Percentiles rank a stretch among this genome's conserved stretches.
These are phyloP conservation scores for Trametes elegans DNA, from an alignment of 768 basidiomycete genomes.

Conservation along the genomic window DNA sequence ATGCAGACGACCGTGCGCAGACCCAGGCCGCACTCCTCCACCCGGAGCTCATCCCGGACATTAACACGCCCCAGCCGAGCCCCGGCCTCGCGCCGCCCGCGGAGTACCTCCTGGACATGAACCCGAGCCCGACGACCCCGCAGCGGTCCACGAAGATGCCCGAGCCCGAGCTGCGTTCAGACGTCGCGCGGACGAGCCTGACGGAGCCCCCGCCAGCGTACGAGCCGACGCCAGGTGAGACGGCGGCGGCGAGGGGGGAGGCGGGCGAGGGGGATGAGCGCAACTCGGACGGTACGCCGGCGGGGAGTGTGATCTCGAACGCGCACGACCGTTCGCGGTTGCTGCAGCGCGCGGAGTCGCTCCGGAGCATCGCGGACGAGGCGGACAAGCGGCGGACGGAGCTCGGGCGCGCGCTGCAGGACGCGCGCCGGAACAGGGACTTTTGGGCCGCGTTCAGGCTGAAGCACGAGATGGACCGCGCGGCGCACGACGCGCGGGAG, in stretches of 20 bases:
- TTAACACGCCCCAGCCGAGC: conserved; percentile 15
- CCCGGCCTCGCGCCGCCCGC: conserved; percentile 17
- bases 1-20: conserved; percentile 7
- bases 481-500: conserved; percentile 27
- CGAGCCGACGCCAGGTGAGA: conserved; percentile 11
- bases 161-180: conserved; percentile 17
- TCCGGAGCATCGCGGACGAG: conserved; percentile 28
- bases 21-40: conserved; percentile 14
- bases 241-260: neutral
- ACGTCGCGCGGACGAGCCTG: conserved; percentile 11
- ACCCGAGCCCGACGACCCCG: conserved; percentile 4
- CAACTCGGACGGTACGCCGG: conserved; percentile 6
- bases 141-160: conserved; percentile 21
- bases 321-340: conserved; percentile 17
- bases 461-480: conserved; percentile 31
- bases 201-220: conserved; percentile 4
- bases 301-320: conserved; percentile 28
- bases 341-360: conserved; percentile 27
- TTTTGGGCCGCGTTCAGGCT: conserved; percentile 27
- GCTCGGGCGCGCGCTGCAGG: conserved; percentile 23
- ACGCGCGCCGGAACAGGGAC: conserved; percentile 26
- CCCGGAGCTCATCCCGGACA: conserved; percentile 15
- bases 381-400: conserved; percentile 27
- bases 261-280: neutral
- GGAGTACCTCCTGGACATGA: conserved; percentile 2